Conservation (phyloP, 75 land plant species). For the Cryptomeria japonica region DNA sequence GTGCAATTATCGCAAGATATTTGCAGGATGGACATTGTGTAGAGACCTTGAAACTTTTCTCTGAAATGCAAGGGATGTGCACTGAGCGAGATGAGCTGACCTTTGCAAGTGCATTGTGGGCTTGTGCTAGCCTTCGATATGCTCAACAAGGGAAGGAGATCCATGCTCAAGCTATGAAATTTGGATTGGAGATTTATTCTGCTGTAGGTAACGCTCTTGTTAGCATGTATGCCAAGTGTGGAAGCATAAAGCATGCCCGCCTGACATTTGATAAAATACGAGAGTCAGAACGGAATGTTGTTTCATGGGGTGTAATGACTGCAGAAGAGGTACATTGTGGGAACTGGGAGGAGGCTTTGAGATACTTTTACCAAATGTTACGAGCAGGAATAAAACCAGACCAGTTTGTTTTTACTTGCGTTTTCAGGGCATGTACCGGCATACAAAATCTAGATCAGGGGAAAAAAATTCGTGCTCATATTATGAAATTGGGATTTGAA, state of each 20-base stretch:
- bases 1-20: constrained; percentile 46
- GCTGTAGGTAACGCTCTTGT: constrained; percentile 45
- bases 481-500: constrained; percentile 18
- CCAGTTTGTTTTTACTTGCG: constrained; percentile 14
- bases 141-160: constrained; percentile 47
- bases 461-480: constrained; percentile 9
- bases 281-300: constrained; percentile 42
- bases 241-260: constrained; percentile 36
- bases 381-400: constrained; percentile 21
- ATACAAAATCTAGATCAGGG: constrained; percentile 10
- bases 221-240: constrained; percentile 72
- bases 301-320: constrained; percentile 64
- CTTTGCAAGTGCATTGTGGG: constrained; percentile 34
- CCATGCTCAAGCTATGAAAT: constrained; percentile 45
- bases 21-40: constrained; percentile 27
- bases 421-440: constrained; percentile 23
- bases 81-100: constrained; percentile 27
- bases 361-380: constrained; percentile 47
- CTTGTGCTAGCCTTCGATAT: constrained; percentile 51
- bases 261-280: constrained; percentile 24
- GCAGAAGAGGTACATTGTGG: constrained; percentile 47
- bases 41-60: constrained; percentile 38
- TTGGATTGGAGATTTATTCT: constrained; percentile 30
- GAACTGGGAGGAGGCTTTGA: constrained; percentile 51
- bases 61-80: constrained; percentile 1